Evolutionary conservation across 495 filamentous ascomycete species (phyloP), one percentile per base, ranked within the genome.

Genomic region (Penicillium ochrochloron): DNA sequence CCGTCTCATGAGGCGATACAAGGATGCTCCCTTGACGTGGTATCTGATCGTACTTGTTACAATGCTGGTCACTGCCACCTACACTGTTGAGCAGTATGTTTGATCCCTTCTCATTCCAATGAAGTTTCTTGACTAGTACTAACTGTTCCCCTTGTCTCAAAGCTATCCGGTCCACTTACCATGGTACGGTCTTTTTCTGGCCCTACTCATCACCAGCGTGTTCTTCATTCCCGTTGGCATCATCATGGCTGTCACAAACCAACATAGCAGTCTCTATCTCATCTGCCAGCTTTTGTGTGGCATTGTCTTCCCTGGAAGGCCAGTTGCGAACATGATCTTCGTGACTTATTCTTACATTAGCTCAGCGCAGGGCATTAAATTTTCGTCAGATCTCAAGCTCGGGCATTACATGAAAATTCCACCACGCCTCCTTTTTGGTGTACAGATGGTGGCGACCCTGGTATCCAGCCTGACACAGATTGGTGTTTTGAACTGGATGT

Each of bases 321-420:
- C 92, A 0, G 89, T 96, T 15, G 92, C 92, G 46, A 94, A 94
- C 72, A 94, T 95, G 91, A 90, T 94, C 25, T 94, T 94, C 69
- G 89, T 92, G 35, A 93, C 90, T 0, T 94, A 94, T 70, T 91
- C 92, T 59, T 83, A 82, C 54, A 82, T 85, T 46, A 82, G 82
- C 21, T 75, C 81, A 17, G 77, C 77, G 9, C 84, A 86, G 65
- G 84, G 81, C 25, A 80, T 86, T 59, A 76, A 75, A 39, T 86
- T 81, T 57, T 76, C 76, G 15, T 73, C 75, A 25, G 83, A 85
- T 55, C 66, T 85, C 1, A 84, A 96, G 72, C 85, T 96, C 0
- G 93, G 93, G 33, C 90, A 94, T 71, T 96, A 96, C 73, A 94
- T 96, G 91, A 96, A 96, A 75, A 93, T 96, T 57, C 92, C 93